Base-by-base conservation (phyloP, 306 rosid genomes). In the Hippophae gyantsensis region DNA sequence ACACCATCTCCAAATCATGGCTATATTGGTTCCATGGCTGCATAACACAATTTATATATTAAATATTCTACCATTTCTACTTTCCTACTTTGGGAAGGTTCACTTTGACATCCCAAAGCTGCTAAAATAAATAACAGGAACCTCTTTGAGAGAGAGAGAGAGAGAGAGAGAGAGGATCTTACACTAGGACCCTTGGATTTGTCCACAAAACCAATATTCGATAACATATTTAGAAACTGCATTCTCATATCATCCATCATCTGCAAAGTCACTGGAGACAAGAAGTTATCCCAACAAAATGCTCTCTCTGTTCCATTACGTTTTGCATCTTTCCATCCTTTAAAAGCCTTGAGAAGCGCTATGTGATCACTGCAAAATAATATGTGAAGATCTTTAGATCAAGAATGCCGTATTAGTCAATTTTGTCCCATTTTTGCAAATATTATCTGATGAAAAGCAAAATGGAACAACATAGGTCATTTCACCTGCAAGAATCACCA, bases 221-320 rank as follows among this genome's bases (percentile, higher is more conserved):
- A 83, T 74, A 90, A 78, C 53, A 90, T 73, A 75, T 85, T 81
- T 45, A 90, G 76, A 87, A 90, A 90, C 73, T 87, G 98, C 47
- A 83, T 55, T 74, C 96, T 81, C 98, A 90, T 90, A 75, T 90
- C 96, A 56, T 87, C 96, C 77, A 90, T 90, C 95, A 90, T 76
- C 89, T 82, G 89, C 92, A 90, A 75, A 70, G 98, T 87, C 26
- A 56, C 78, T 2, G 84, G 82, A 65, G 98, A 90, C 63, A 90
- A 77, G 42, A 85, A 90, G 69, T 83, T 87, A 45, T 90, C 98
- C 96, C 96, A 87, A 79, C 98, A 87, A 67, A 76, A 90, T 27
- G 84, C 63, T 63, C 76, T 83, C 42, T 82, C 95, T 5, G 63
- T 48, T 55, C 95, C 89, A 26, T 70, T 79, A 32, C 74, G 83